Evolutionary conservation across 768 basidiomycete genomes (phyloP).

Genomic region (Hortiboletus campestris): DNA sequence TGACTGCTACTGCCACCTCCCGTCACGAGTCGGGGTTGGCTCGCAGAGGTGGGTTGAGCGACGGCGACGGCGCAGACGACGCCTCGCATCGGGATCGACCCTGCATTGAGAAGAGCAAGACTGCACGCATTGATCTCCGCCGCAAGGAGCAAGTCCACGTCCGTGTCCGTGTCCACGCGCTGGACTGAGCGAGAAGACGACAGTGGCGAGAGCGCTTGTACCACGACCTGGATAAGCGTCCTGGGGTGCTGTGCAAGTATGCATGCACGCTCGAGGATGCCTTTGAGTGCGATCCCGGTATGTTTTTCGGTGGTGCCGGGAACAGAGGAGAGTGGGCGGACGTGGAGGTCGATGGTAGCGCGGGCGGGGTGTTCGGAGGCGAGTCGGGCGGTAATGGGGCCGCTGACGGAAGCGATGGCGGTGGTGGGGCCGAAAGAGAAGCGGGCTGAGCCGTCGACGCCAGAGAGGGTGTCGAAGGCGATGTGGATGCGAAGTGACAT

Average conservation of each 20-base stretch:
- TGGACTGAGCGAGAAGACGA: background rate
- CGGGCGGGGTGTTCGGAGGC: conserved; percentile 68
- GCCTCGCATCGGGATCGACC: conserved; percentile 71
- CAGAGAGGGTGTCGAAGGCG: conserved; percentile 57
- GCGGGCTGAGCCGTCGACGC: conserved; percentile 74
- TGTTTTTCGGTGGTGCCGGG: conserved; percentile 70
- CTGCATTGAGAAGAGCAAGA: conserved; percentile 65
- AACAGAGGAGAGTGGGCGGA: conserved; percentile 67
- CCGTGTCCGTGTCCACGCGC: background rate
- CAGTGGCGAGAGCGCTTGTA: conserved; percentile 51
- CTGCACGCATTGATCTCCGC: conserved; percentile 70
- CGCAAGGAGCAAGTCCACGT: conserved; percentile 47
- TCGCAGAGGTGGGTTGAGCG: conserved; percentile 32
- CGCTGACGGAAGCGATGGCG: conserved; percentile 73
- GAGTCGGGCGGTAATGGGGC: conserved; percentile 75
- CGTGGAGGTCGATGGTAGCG: conserved; percentile 70
- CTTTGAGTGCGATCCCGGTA: conserved; percentile 50
- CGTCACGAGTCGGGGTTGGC: conserved; percentile 38
- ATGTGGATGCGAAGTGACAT: conserved; percentile 32
- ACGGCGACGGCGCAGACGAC: conserved; percentile 70
- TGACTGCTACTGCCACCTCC: conserved; percentile 37
- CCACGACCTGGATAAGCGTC: conserved; percentile 73
- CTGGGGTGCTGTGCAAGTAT: conserved; percentile 70
- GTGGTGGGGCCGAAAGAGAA: conserved; percentile 40
- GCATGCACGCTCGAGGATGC: conserved; percentile 58